Base-by-base conservation (phyloP, 192 early-diverging fungal species). In the Podochytrium sp. region DNA sequence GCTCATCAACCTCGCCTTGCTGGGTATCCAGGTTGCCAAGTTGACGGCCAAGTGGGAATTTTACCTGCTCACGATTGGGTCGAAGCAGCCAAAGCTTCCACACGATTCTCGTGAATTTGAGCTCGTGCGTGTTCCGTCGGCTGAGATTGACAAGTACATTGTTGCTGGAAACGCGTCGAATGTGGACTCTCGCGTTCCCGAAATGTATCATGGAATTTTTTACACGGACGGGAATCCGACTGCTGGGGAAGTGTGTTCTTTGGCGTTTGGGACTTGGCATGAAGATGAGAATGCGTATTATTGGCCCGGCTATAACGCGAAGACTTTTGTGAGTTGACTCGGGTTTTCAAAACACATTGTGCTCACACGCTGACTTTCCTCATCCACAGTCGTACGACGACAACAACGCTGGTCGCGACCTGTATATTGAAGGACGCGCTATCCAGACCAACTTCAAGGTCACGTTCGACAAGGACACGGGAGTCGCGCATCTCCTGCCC, bases 91-190 rank as follows among this genome's bases (percentile, higher is more conserved):
- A 63, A 63, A 35, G 1, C n/a, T n/a, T n/a, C n/a, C n/a, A n/a
- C n/a, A n/a, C n/a, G 68, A 57, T 12, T 38, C n/a, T 0, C 52
- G 68, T 23, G 20, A n/a, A 1, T 71, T 71, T 58, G 39, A 51
- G 10, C 47, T 67, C 7, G n/a, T 50, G 10, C 42, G 23, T 18
- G 20, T 67, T 34, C 18, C 52, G 3, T 27, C 65, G n/a, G 47
- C 12, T 52, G 43, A 67, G n/a, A 34, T 67, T 32, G 65, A 67
- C 20, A 67, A 43, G 2, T 43, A 67, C 32, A 67, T 67, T 27
- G 51, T 67, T 51, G 23, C 50, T 14, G 65, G 23, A 40, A 67
- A 67, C 32, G 14, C 65, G n/a, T 29, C 14, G 16, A 67, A 67
- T 37, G 65, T 67, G 7, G 16, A n/a, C 32, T 14, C 20, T 0